Evolutionary conservation across 2,329 filamentous ascomycete species (phyloP), one percentile per base, ranked within the genome.

Genomic region (Epichloe amarillans): DNA sequence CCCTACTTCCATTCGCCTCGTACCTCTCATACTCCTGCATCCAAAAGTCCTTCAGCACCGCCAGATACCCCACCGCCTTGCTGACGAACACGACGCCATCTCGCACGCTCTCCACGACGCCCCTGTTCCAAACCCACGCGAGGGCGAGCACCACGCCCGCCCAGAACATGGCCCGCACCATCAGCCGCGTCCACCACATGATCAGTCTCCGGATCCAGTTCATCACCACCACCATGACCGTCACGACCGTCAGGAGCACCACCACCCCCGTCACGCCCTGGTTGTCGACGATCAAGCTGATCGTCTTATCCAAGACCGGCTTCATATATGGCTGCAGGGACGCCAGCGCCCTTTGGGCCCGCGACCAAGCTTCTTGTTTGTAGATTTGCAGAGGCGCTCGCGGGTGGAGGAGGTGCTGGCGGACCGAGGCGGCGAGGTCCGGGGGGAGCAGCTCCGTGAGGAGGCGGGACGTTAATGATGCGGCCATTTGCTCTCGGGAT

Each of bases 181-280:
- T 73, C 50, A 95, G 62, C n/a, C 77, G 72, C 49, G 88, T 78
- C 80, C 88, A 88, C 71, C 83, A 94, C 61, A 88, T 70, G 52
- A 95, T 73, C 19, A 88, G 69, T 53, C 87, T 78, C 54, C 82
- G 80, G 17, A 88, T 70, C 70, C 85, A 84, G 63, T 83, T 76
- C 56, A 93, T 71, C 51, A 90, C 64, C 62, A 88, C 72, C 48
- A 91, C 66, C 50, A 82, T 68, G 33, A 82, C 57, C 43, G 83
- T 67, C 50, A 68, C 54, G 14, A 67, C 54, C 30, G 64, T 57
- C 37, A 67, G 59, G 45, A 66, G 62, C 12, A 66, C 57, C 47
- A 66, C 52, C 49, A 64, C 51, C 49, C 62, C 61, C 52, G 64
- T 57, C 42, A 62, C 53, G 42, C 62, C 62, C 57, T 67, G 62